These are phyloP conservation scores for Chlorella sorokiniana DNA, from an alignment of 139 green algal genomes.

Conservation along the genomic window DNA sequence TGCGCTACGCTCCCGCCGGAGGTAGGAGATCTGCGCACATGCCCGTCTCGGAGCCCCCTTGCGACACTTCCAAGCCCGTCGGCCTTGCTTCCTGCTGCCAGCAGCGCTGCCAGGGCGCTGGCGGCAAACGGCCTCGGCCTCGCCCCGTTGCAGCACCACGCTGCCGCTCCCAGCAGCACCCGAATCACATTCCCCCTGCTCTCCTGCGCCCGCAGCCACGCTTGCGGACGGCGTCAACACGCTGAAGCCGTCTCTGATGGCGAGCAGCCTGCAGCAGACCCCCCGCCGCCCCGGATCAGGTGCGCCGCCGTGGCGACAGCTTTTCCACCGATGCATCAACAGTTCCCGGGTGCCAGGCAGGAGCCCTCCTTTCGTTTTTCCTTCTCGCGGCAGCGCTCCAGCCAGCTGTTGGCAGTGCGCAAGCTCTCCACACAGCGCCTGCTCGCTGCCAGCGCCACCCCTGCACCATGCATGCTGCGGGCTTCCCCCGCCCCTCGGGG, in stretches of 20 bases:
- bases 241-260: conserved; percentile 37
- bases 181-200: not conserved
- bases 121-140: not conserved
- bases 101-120: not conserved
- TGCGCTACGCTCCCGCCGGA: not conserved
- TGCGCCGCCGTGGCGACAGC: not conserved
- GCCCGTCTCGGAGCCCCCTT: too few relatives aligned
- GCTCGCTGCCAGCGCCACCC: too few relatives aligned
- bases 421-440: too few relatives aligned
- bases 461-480: too few relatives aligned
- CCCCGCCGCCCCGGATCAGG: conserved; percentile 20
- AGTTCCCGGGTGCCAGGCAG: not conserved
- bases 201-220: not conserved
- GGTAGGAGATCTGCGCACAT: not conserved
- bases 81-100: not conserved
- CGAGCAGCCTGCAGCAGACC: not conserved
- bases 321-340: not conserved
- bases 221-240: conserved; percentile 38
- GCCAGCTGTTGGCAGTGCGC: too few relatives aligned
- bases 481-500: not conserved
- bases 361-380: not conserved
- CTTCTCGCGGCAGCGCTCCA: too few relatives aligned
- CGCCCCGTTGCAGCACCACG: not conserved
- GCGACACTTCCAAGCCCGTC: not conserved
- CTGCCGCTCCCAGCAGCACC: not conserved